Conservation (phyloP, 768 basidiomycete species). For the Omphalotus guepiniiformis region DNA sequence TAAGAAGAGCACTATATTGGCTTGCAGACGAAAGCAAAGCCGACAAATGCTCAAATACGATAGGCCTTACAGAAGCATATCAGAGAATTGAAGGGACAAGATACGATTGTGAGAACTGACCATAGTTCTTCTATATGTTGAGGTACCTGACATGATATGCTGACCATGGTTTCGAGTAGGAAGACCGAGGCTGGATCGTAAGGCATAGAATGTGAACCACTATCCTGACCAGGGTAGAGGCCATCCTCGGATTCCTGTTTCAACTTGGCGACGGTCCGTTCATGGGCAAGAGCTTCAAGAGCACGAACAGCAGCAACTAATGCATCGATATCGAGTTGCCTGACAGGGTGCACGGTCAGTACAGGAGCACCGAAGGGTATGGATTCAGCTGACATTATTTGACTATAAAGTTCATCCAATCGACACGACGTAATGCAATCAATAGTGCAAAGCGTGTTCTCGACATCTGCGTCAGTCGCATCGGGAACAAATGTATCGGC, state of each 20-base stretch:
- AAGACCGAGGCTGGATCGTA: constrained; percentile 97
- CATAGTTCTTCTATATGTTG: constrained; percentile 86
- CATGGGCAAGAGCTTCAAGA: constrained; percentile 86
- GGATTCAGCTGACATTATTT: constrained; percentile 74
- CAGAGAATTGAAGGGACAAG: background rate
- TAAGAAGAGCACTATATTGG: constrained; percentile 85
- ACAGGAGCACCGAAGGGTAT: background rate
- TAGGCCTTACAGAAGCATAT: constrained; percentile 58
- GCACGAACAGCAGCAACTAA: constrained; percentile 82
- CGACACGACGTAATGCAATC: constrained; percentile 94
- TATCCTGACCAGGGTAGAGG: constrained; percentile 34
- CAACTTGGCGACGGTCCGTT: constrained; percentile 76
- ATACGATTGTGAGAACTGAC: constrained; percentile 36
- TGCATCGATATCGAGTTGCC: constrained; percentile 75
- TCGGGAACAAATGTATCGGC: constrained; percentile 77
- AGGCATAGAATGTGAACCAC: constrained; percentile 55
- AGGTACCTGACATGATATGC: constrained; percentile 73
- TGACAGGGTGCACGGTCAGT: constrained; percentile 24
- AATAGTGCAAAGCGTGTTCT: constrained; percentile 91
- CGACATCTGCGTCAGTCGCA: constrained; percentile 87
- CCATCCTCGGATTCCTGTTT: constrained; percentile 67
- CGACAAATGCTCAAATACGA: constrained; percentile 91
- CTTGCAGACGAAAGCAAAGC: constrained; percentile 69
- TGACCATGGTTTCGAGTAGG: constrained; percentile 92
- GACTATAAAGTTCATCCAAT: constrained; percentile 89